Percentiles rank a stretch among this genome's conserved stretches.
These are phyloP conservation scores for Eremochloa ophiuroides DNA, from an alignment of 176 grass and related monocot species.

Conservation along the genomic window DNA sequence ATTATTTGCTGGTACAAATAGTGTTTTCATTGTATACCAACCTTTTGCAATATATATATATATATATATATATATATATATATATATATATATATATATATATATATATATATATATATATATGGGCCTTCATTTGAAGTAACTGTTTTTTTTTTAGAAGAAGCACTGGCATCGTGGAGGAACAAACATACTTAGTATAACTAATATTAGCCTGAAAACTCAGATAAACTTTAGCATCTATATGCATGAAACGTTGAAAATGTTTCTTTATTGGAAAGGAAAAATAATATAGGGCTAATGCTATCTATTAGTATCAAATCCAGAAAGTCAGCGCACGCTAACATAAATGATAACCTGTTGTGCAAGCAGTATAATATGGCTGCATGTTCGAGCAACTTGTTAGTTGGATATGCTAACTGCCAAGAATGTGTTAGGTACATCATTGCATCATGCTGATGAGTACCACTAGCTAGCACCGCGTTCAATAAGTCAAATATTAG, in stretches of 20 bases:
- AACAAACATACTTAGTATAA: too few relatives aligned
- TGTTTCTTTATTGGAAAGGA: neutral
- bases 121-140: neutral
- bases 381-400: neutral
- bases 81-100: too few relatives aligned
- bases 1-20: neutral
- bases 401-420: neutral
- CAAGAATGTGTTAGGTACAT: neutral
- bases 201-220: too few relatives aligned
- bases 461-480: neutral
- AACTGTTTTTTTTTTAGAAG: neutral
- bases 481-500: neutral
- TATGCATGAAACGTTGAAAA: neutral
- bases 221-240: too few relatives aligned
- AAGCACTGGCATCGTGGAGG: too few relatives aligned
- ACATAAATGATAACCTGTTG: neutral
- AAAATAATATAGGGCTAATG: neutral
- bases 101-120: too few relatives aligned
- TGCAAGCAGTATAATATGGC: too few relatives aligned
- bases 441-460: neutral
- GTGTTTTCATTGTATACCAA: neutral
- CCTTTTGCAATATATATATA: neutral
- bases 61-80: too few relatives aligned
- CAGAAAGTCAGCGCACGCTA: neutral
- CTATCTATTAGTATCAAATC: neutral